A percentile compares a stretch with the other conserved stretches of the same genome.
These are phyloP conservation scores for Pleodorina starrii DNA, from an alignment of 139 green algal genomes.

Conservation along the genomic window DNA sequence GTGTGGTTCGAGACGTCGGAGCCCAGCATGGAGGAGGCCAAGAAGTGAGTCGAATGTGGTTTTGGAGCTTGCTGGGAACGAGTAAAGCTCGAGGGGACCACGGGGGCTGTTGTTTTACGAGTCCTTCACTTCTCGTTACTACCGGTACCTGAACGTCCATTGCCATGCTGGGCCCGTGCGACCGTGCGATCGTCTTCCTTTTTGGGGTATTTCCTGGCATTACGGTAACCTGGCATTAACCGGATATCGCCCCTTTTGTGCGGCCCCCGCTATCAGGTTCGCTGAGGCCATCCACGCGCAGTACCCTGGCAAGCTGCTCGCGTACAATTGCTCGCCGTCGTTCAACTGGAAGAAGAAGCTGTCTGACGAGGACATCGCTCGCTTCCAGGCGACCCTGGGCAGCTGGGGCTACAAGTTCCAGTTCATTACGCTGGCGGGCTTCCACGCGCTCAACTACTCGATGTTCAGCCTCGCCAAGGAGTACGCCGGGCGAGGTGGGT, in stretches of 20 bases:
- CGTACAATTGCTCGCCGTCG: conserved; percentile 94
- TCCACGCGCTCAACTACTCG: conserved; percentile 87
- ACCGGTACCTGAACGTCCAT: too few relatives aligned
- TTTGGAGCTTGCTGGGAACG: too few relatives aligned
- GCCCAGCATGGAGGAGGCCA: conserved; percentile 84
- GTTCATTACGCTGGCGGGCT: conserved; percentile 91
- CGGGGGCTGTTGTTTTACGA: too few relatives aligned
- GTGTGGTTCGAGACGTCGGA: conserved; percentile 93
- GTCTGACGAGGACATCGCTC: conserved; percentile 78
- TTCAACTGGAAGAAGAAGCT: conserved; percentile 96
- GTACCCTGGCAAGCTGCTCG: conserved; percentile 90
- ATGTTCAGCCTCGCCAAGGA: conserved; percentile 86
- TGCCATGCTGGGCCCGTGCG: too few relatives aligned
- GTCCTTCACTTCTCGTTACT: too few relatives aligned
- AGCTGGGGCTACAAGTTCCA: conserved; percentile 75
- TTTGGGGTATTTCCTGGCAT: too few relatives aligned
- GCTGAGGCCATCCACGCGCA: conserved; percentile 85
- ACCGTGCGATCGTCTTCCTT: too few relatives aligned
- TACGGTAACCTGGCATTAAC: too few relatives aligned
- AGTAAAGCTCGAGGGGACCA: too few relatives aligned
- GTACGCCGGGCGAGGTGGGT: conserved; percentile 71
- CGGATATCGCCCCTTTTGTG: too few relatives aligned
- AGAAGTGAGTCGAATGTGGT: conserved; percentile 33
- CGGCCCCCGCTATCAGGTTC: too few relatives aligned
- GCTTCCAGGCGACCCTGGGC: conserved; percentile 70